Evolutionary conservation across 2,329 filamentous ascomycete species (phyloP).

Genomic region (Sphaerulina populicola): DNA sequence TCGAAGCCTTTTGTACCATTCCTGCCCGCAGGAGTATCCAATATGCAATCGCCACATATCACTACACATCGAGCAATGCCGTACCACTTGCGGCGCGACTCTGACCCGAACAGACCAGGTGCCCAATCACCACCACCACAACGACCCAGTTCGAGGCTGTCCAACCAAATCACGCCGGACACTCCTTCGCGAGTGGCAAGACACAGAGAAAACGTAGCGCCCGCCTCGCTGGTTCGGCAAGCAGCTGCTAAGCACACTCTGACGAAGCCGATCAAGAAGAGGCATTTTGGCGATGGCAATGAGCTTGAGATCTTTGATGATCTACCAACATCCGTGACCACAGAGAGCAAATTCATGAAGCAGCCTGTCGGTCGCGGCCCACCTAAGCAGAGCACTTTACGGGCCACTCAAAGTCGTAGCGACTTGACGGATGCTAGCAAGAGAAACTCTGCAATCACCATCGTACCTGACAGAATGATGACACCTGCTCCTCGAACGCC

Average conservation of each 20-base stretch:
- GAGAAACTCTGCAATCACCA: constrained; percentile 18
- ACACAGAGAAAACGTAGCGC: constrained; percentile 37
- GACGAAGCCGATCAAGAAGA: constrained; percentile 60
- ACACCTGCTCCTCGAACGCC: constrained; percentile 45
- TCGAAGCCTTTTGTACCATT: constrained; percentile 67
- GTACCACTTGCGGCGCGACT: constrained; percentile 71
- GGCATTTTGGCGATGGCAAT: constrained; percentile 81
- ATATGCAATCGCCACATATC: constrained; percentile 69
- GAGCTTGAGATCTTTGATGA: constrained; percentile 94
- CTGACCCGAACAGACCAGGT: constrained; percentile 50
- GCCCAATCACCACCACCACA: constrained; percentile 39
- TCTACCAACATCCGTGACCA: constrained; percentile 73
- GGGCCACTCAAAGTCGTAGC: constrained; percentile 26
- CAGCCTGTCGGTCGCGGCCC: constrained; percentile 62
- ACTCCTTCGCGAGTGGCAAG: constrained; percentile 40
- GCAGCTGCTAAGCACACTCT: constrained; percentile 60
- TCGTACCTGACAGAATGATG: constrained; percentile 40
- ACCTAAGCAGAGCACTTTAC: constrained; percentile 43
- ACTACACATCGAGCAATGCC: constrained; percentile 55
- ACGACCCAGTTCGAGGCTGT: constrained; percentile 43
- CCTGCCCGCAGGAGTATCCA: constrained; percentile 65
- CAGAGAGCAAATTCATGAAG: constrained; percentile 75
- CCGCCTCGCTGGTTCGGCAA: constrained; percentile 44
- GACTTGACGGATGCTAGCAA: constrained; percentile 27
- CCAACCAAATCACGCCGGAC: constrained; percentile 42